Conservation (phyloP, 768 basidiomycete species). For the Neoboletus brunneissimus region DNA sequence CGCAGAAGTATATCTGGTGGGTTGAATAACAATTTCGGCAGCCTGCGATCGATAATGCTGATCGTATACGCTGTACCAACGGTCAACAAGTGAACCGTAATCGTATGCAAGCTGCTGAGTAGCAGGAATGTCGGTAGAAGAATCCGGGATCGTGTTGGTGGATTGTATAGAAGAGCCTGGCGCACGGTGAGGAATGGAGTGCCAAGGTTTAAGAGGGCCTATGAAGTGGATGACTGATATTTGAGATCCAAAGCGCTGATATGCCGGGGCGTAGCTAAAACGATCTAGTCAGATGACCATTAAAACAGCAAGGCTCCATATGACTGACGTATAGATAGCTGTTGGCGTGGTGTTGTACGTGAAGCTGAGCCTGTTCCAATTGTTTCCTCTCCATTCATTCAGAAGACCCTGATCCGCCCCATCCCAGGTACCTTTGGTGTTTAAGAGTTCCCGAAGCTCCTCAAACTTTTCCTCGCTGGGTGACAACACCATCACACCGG, state of each 20-base stretch:
- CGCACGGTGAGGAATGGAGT: slow-evolving; percentile 64
- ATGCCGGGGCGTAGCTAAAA: slow-evolving; percentile 90
- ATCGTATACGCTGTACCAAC: slow-evolving; percentile 92
- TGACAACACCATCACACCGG: slow-evolving; percentile 85
- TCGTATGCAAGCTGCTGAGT: slow-evolving; percentile 55
- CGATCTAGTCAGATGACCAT: slow-evolving; percentile 26
- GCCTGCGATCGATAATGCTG: slow-evolving; percentile 70
- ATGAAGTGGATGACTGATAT: slow-evolving; percentile 93
- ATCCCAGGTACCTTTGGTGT: slow-evolving; percentile 86
- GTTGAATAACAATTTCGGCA: slow-evolving; percentile 41
- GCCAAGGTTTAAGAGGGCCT: slow-evolving; percentile 95
- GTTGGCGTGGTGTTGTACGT: slow-evolving; percentile 98
- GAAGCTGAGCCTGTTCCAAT: slow-evolving; percentile 96
- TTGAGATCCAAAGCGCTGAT: slow-evolving; percentile 85
- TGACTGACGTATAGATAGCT: slow-evolving; percentile 88
- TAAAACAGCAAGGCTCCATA: slow-evolving; percentile 20
- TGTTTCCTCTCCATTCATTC: slow-evolving; percentile 85
- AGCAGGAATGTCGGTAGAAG: slow-evolving; percentile 8
- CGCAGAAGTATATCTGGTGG: slow-evolving; percentile 64
- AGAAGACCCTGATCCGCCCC: slow-evolving; percentile 98
- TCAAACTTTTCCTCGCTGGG: slow-evolving; percentile 83
- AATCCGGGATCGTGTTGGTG: slow-evolving; percentile 31
- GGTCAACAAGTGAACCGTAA: slow-evolving; percentile 79
- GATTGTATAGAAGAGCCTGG: slow-evolving; percentile 45
- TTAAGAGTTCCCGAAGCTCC: slow-evolving; percentile 65